Evolutionary conservation across 2,329 filamentous ascomycete genomes (phyloP), one percentile per base, ranked within the genome.

Genomic region (Zymoseptoria brevis): DNA sequence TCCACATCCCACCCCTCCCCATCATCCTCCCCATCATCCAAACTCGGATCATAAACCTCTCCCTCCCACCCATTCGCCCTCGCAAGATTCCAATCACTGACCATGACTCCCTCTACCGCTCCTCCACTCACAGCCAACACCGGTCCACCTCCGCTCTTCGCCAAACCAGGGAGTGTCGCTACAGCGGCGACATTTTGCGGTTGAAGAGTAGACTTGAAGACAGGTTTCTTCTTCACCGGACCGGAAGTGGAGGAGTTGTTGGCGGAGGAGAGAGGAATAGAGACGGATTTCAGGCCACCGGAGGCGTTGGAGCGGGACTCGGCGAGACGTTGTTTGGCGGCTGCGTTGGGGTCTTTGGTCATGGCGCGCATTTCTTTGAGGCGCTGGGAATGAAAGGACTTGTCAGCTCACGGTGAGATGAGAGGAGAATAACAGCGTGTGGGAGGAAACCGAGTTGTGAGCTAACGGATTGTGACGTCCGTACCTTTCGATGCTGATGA

Each of bases 281-380:
- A 58, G 71, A 89, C 87, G 63, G 81, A 84, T 62, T 89, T 82
- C 16, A 90, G 76, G 11, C 72, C 73, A 11, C 72, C 71, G 62
- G 87, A 85, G 54, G 85, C 85, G 71, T 87, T 87, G 56, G 85
- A 85, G 71, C 62, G 60, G 11, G 62, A 61, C 57, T 72, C 67
- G 35, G 85, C 83, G 67, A 84, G 85, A n/a, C 86, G 79, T 1
- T 87, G 85, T 66, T 85, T 83, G 21, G 80, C 82, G 13, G 80
- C 81, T 22, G 84, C 85, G 57, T 80, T 81, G 1, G 88, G 85
- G 65, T 90, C 87, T 66, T 87, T 85, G 30, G 88, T 86, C 79
- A 92, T 87, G 69, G 88, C 86, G 75, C 90, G 90, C 88, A 93
- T 91, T 69, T 94, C 89, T 75, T 90, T 89, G 60, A 92, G 83